phyloP scores from a whole-genome alignment of 306 rosid species.

The Ormosia emarginata region DNA sequence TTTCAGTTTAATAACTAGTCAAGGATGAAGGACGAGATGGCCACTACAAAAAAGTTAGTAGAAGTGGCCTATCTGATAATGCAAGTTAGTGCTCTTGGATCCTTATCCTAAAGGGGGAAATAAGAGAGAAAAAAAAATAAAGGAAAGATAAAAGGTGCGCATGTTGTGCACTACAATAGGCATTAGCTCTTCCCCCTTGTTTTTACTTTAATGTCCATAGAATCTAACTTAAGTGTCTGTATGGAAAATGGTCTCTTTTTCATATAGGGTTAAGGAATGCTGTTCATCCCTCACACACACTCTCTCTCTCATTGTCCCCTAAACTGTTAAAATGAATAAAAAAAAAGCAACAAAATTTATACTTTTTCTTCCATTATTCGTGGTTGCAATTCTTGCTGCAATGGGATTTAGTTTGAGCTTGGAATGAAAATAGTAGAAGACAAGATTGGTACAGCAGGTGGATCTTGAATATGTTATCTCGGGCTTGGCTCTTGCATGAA shows the following conservation, averaged over 20 bases:
- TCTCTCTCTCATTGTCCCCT: background rate
- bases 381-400: background rate
- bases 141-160: constrained; percentile 8
- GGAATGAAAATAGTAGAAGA: background rate
- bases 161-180: constrained; percentile 21
- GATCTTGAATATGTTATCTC: background rate
- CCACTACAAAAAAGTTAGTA: background rate
- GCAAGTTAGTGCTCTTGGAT: constrained; percentile 8
- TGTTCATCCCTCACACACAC: background rate
- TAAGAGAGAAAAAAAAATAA: background rate
- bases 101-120: constrained; percentile 30
- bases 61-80: constrained; percentile 3
- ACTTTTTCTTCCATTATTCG: background rate
- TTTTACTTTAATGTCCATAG: constrained; percentile 19
- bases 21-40: constrained; percentile 6
- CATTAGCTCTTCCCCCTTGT: background rate
- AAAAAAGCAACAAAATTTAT: background rate
- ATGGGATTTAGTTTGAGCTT: background rate
- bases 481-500: constrained; percentile 20
- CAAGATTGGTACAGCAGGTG: background rate
- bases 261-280: background rate
- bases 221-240: background rate
- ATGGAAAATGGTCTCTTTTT: background rate
- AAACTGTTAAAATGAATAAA: background rate
- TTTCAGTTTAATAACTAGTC: background rate